A percentile compares a stretch with the other conserved stretches of the same genome.
phyloP scores from a whole-genome alignment of 1,139 yeast species.

The Hyphopichia buzzinii region DNA sequence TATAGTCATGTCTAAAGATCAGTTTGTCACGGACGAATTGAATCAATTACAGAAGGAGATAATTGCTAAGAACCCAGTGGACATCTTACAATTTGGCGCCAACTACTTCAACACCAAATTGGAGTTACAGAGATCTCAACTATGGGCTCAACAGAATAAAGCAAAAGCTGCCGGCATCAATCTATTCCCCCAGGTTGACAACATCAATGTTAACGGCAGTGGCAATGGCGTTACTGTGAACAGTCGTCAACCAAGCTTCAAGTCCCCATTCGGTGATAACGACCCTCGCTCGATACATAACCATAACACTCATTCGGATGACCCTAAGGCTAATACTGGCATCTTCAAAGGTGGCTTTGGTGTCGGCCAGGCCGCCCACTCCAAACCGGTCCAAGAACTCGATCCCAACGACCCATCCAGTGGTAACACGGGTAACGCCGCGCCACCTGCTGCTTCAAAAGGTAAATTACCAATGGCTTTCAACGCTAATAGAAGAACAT shows the following conservation, averaged over 20 bases:
- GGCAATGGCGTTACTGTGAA: conserved; percentile 21
- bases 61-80: conserved; percentile 60
- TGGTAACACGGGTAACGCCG: conserved; percentile 9
- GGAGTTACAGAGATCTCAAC: conserved; percentile 56
- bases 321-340: conserved; percentile 15
- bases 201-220: conserved; percentile 23
- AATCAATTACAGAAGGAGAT: conserved; percentile 64
- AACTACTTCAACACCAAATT: conserved; percentile 63
- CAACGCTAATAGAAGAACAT: conserved; percentile 81
- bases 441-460: not conserved
- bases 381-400: conserved; percentile 21
- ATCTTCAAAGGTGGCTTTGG: conserved; percentile 48
- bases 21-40: conserved; percentile 45
- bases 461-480: conserved; percentile 51
- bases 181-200: conserved; percentile 43
- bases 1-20: conserved; percentile 4
- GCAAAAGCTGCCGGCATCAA: conserved; percentile 54
- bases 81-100: conserved; percentile 72
- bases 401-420: conserved; percentile 29
- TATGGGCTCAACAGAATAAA: conserved; percentile 52
- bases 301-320: conserved; percentile 11
- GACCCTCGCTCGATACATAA: conserved; percentile 57
- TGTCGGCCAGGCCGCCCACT: conserved; percentile 20
- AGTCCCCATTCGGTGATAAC: conserved; percentile 61
- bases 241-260: conserved; percentile 51